Conservation (phyloP, 202 grass and related monocot species). For the Miscanthus sacchariflorus region DNA sequence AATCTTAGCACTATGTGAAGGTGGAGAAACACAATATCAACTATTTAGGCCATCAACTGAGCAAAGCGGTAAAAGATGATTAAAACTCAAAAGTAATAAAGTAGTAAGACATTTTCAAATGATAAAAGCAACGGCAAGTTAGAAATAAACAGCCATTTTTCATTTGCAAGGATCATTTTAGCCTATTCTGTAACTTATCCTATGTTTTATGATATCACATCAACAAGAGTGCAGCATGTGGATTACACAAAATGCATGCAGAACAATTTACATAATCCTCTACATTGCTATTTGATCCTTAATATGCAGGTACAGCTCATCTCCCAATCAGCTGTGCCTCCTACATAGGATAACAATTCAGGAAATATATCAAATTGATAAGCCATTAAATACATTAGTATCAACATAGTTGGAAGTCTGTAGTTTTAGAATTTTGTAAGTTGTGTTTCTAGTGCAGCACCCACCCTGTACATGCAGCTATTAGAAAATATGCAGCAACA, state of each 20-base stretch:
- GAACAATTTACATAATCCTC: neutral
- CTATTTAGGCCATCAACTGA: neutral
- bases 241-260: neutral
- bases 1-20: neutral
- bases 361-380: too few relatives aligned
- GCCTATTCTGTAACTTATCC: neutral
- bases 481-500: too few relatives aligned
- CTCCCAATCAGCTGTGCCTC: too few relatives aligned
- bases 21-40: neutral
- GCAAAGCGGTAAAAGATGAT: neutral
- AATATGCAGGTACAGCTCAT: too few relatives aligned
- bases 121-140: conserved; percentile 9
- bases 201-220: conserved; percentile 6
- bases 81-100: neutral
- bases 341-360: too few relatives aligned
- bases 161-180: neutral
- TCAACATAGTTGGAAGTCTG: too few relatives aligned
- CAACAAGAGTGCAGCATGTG: neutral
- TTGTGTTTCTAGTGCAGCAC: too few relatives aligned
- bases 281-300: neutral
- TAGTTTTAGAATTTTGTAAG: too few relatives aligned
- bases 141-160: neutral
- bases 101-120: conserved; percentile 1
- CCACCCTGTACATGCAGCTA: too few relatives aligned
- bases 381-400: too few relatives aligned